Percentiles rank a stretch among this genome's conserved stretches.
Evolutionary conservation across 1,284 basidiomycete genomes (phyloP).

Genomic region (Cutaneotrichosporon cavernicola): DNA sequence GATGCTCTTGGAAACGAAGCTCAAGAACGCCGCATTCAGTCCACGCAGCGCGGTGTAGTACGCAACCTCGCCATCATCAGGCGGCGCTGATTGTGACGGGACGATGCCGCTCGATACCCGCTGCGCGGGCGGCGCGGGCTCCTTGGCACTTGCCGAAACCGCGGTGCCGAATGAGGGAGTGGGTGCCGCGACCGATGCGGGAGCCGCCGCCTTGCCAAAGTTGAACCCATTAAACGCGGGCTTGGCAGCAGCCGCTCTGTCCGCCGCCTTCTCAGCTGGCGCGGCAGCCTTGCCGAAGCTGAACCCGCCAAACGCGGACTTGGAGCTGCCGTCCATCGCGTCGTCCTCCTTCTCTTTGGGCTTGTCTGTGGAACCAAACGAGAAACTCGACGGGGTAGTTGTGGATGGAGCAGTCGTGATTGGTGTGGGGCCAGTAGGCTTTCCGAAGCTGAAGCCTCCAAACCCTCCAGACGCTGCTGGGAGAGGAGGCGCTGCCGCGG

Average conservation of each 20-base stretch:
- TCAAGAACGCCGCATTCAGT: slow-evolving; percentile 70
- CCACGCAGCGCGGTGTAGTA: slow-evolving; percentile 77
- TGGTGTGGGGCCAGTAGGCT: background rate
- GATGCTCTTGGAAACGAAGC: slow-evolving; percentile 63
- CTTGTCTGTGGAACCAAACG: background rate
- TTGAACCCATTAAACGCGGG: slow-evolving; percentile 31
- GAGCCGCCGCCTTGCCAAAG: slow-evolving; percentile 15
- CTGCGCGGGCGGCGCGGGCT: background rate
- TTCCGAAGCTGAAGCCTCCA: background rate
- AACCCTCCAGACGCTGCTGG: background rate
- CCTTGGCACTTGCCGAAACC: slow-evolving; percentile 8
- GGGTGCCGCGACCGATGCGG: slow-evolving; percentile 16
- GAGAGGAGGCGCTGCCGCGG: background rate
- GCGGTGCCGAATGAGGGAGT: slow-evolving; percentile 1
- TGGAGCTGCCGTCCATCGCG: background rate
- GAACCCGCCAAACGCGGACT: slow-evolving; percentile 31
- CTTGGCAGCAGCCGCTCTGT: slow-evolving; percentile 4
- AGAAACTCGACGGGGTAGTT: background rate
- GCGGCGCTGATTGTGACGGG: slow-evolving; percentile 30
- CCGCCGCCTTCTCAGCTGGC: slow-evolving; percentile 13
- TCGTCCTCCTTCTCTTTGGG: background rate
- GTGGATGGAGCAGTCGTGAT: background rate
- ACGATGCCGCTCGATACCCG: slow-evolving; percentile 6
- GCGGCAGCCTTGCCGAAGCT: slow-evolving; percentile 16
- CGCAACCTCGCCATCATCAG: slow-evolving; percentile 51